These are phyloP conservation scores for Leptomonas pyrrhocoris DNA, from an alignment of 208 protist genomes.

Conservation along the genomic window DNA sequence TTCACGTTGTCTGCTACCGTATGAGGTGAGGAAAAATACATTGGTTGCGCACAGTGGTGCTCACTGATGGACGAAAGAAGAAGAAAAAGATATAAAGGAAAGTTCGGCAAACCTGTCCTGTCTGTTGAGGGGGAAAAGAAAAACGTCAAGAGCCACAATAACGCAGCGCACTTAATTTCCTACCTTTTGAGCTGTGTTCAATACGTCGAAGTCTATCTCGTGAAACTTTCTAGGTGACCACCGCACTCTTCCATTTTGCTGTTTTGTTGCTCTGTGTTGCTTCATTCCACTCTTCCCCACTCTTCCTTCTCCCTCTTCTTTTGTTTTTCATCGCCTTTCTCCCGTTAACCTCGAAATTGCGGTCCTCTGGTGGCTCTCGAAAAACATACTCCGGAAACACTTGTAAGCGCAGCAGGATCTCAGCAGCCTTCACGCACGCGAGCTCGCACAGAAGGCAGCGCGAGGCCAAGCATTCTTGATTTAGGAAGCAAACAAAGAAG, in stretches of 20 bases:
- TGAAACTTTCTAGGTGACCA: too few relatives aligned
- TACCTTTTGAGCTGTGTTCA: background rate
- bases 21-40: background rate
- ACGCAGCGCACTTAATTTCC: background rate
- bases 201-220: too few relatives aligned
- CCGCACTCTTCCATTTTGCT: background rate
- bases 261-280: background rate
- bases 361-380: too few relatives aligned
- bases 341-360: background rate
- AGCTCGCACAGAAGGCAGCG: constrained; percentile 5
- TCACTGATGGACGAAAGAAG: constrained; percentile 1
- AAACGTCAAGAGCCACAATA: too few relatives aligned
- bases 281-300: constrained; percentile 1
- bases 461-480: background rate
- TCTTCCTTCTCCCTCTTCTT: constrained; percentile 11
- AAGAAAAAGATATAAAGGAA: constrained; percentile 1
- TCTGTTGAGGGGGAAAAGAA: too few relatives aligned
- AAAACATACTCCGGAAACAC: too few relatives aligned
- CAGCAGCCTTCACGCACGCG: constrained; percentile 7
- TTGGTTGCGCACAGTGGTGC: background rate
- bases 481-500: background rate
- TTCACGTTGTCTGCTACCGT: constrained; percentile 20
- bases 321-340: background rate
- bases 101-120: too few relatives aligned
- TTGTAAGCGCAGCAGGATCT: background rate